These are phyloP conservation scores for Striga hermonthica DNA, from an alignment of 305 asterid species.

Conservation along the genomic window DNA sequence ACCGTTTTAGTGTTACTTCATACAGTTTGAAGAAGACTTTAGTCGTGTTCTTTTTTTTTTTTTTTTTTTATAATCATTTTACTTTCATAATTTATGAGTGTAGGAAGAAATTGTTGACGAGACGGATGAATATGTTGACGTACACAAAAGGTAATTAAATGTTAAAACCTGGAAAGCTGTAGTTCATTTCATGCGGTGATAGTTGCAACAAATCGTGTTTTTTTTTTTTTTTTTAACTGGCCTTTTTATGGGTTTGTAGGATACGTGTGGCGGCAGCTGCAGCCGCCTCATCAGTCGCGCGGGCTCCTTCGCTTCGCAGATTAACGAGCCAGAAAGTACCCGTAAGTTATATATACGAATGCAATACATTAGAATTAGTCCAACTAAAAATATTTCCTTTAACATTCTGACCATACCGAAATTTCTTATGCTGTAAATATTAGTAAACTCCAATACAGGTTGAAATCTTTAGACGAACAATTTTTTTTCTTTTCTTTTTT, in stretches of 20 bases:
- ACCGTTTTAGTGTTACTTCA: background rate
- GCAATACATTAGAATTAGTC: background rate
- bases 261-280: conserved; percentile 94
- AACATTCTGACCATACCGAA: background rate
- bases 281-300: conserved; percentile 86
- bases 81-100: conserved; percentile 1
- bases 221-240: too few relatives aligned
- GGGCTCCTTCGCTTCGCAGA: conserved; percentile 77
- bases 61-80: conserved; percentile 2
- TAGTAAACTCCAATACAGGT: too few relatives aligned
- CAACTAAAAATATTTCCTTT: background rate
- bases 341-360: conserved; percentile 45
- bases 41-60: background rate
- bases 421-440: background rate
- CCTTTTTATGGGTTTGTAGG: too few relatives aligned
- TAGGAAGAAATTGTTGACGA: conserved; percentile 98
- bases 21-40: too few relatives aligned
- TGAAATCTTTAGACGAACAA: background rate
- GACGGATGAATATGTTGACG: conserved; percentile 93
- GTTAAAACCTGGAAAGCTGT: conserved; percentile 23
- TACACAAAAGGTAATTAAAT: conserved; percentile 81
- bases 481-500: background rate
- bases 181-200: conserved; percentile 10
- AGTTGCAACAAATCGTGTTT: conserved; percentile 11
- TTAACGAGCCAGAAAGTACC: conserved; percentile 51